phyloP scores from a whole-genome alignment of 257 asterid species.

The Echium plantagineum region DNA sequence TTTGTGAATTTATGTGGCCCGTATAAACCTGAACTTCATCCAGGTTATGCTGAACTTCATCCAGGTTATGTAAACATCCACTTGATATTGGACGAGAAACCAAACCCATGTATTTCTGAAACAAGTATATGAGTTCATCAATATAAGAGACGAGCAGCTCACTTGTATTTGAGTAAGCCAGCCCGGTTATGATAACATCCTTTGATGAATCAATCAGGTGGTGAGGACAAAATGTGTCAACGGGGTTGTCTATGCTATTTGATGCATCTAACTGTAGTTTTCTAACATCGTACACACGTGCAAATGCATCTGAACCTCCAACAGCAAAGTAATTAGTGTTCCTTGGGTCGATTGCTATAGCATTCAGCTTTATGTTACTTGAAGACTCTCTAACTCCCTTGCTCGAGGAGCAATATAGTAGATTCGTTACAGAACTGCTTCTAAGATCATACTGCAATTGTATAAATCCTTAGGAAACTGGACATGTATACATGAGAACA shows the following conservation, averaged over 20 bases:
- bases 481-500: conserved; percentile 1
- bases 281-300: conserved; percentile 68
- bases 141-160: conserved; percentile 67
- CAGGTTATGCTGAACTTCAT: conserved; percentile 18
- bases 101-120: conserved; percentile 52
- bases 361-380: conserved; percentile 37
- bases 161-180: conserved; percentile 59
- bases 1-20: conserved; percentile 55
- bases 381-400: conserved; percentile 25
- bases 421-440: conserved; percentile 44
- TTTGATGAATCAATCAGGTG: conserved; percentile 33
- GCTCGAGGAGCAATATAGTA: conserved; percentile 44
- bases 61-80: conserved; percentile 20
- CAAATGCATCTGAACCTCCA: conserved; percentile 67
- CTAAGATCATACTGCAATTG: conserved; percentile 76
- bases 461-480: conserved; percentile 10
- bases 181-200: conserved; percentile 46
- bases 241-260: conserved; percentile 30
- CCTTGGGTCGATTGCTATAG: conserved; percentile 60
- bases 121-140: conserved; percentile 62
- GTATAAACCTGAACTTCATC: conserved; percentile 35
- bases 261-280: conserved; percentile 31
- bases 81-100: conserved; percentile 38
- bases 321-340: conserved; percentile 63
- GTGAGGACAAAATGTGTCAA: conserved; percentile 40